Evolutionary conservation across 2,329 filamentous ascomycete genomes (phyloP).

Genomic region (Fusarium sp.): DNA sequence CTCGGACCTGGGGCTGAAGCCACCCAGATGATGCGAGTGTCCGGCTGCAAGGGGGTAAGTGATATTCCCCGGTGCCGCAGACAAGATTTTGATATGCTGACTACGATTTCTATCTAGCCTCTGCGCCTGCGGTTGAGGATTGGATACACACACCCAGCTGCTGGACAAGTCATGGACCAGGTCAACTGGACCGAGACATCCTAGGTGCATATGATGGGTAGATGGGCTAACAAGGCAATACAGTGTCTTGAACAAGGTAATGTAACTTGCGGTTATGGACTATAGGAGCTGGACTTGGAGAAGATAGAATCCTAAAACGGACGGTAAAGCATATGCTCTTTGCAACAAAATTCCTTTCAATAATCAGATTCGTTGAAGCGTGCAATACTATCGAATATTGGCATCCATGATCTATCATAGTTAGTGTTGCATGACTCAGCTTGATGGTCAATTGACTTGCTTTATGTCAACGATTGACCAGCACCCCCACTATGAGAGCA

Average conservation of each 20-base stretch:
- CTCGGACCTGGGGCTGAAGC: conserved; percentile 82
- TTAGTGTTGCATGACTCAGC: conserved; percentile 24
- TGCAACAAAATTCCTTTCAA: conserved; percentile 20
- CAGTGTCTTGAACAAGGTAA: conserved; percentile 29
- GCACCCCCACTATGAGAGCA: conserved; percentile 23
- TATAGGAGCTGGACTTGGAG: conserved; percentile 31
- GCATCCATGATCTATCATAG: not conserved
- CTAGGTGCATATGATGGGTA: conserved; percentile 31
- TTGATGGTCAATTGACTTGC: conserved; percentile 5
- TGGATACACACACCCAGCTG: conserved; percentile 76
- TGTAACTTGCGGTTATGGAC: conserved; percentile 28
- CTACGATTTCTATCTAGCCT: conserved; percentile 66
- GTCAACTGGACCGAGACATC: conserved; percentile 94
- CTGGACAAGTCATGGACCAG: conserved; percentile 82
- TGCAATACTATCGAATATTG: not conserved
- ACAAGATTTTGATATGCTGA: conserved; percentile 2
- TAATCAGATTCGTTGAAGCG: conserved; percentile 10
- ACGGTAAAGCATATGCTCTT: conserved; percentile 35
- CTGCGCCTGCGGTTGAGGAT: conserved; percentile 88
- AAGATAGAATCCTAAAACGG: conserved; percentile 43
- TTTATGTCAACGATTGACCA: conserved; percentile 1
- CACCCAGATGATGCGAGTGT: conserved; percentile 89
- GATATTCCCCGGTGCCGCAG: not conserved
- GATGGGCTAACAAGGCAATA: conserved; percentile 5
- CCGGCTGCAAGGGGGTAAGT: conserved; percentile 88